Base-by-base conservation (phyloP, 371 early-diverging fungal genomes). In the Mycotypha africana region DNA sequence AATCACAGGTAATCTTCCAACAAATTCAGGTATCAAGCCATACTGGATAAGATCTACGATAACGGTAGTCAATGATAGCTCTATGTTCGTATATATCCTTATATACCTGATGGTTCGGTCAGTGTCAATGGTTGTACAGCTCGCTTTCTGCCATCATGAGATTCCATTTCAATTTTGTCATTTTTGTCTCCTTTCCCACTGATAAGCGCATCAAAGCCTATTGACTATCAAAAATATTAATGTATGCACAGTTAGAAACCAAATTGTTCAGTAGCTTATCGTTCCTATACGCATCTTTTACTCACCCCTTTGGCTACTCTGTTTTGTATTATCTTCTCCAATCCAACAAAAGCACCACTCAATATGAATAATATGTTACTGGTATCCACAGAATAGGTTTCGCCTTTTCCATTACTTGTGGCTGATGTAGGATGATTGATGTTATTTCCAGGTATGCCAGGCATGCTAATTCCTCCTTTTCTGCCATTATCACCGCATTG, bases 1-100 rank as follows among this genome's bases (percentile, higher is more conserved):
- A 24, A 92, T 58, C 9, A 92, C 85, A 1, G 93, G 93, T 24
- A 93, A 47, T 33, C 94, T 69, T 30, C 92, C 93, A 35, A 92
- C 82, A 49, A 93, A 91, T 62, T 94, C 94, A 0, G 93, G 93
- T 30, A 94, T 93, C 39, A 93, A 54, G 1, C 94, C 94, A 60
- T 82, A 93, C 45, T 86, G 81, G 47, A 91, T 82, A 44, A 93
- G 61, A 63, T 93, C 94, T 69, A 53, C n/a, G n/a, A n/a, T n/a
- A n/a, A n/a, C n/a, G n/a, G n/a, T n/a, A n/a, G n/a, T n/a, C n/a
- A n/a, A n/a, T n/a, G n/a, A n/a, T n/a, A n/a, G n/a, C n/a, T n/a
- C n/a, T n/a, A n/a, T n/a, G n/a, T n/a, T n/a, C n/a, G n/a, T n/a
- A n/a, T 10, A 31, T 10, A n/a, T n/a, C n/a, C n/a, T n/a, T n/a